Evolutionary conservation across 495 filamentous ascomycete genomes (phyloP), one percentile per base, ranked within the genome.

Genomic region (Annulohypoxylon stygium): DNA sequence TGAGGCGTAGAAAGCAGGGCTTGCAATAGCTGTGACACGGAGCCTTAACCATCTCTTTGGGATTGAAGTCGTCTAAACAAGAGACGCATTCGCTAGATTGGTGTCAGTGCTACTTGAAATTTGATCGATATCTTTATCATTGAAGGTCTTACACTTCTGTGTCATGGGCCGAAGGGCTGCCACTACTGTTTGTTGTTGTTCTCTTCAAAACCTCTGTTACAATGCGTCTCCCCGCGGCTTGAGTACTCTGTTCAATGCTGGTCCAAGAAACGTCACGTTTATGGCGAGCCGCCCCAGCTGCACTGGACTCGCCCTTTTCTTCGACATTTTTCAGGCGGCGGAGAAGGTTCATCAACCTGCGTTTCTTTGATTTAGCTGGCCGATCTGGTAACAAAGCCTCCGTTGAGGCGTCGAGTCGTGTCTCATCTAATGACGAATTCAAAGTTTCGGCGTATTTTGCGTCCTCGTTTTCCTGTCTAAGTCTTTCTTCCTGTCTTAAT

Each of bases 1-100:
- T 74, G n/a, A 85, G 81, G 9, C 75, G 76, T 11, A 62, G n/a
- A 67, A 85, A 85, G 71, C 82, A 84, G 9, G 72, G 72, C 4
- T 48, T 73, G 78, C 83, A 85, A 68, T 83, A 85, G 41, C 69
- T 66, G 67, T 85, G 83, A 61, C 82, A 82, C 10, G 77, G 61
- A 7, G 73, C 78, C 51, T 78, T 78, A 57, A 84, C 61, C 18
- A 70, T 74, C 10, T 78, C 67, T 57, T 75, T 76, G 3, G 74
- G 70, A 18, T 36, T 58, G 51, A 82, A 76, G 47, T 83, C 79
- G 10, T 83, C 82, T 2, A 85, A 71, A 67, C 83, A 85, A 8
- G 82, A 82, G 55, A 83, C 77, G 70, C 83, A 85, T 75, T 82
- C 80, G 12, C 80, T 81, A 55, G 3, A 50, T 39, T 23, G 25